These are phyloP conservation scores for Paramecium tetraurelia DNA, from an alignment of 73 alveolate species.

Conservation along the genomic window DNA sequence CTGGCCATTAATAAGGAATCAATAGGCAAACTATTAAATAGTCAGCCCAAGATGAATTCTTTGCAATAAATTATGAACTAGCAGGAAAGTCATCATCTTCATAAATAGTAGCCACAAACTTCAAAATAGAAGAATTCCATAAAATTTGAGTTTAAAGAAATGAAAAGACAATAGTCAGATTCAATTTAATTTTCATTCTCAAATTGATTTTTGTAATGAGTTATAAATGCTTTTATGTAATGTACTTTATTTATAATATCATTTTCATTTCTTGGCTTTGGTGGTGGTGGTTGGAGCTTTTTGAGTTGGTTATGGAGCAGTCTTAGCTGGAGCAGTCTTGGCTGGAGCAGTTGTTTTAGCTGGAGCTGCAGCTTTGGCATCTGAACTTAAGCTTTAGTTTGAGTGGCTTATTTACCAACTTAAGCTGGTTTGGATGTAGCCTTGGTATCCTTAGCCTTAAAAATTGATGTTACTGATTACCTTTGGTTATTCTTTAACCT, in stretches of 20 bases:
- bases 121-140: neutral
- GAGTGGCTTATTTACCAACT: neutral
- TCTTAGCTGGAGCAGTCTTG: neutral
- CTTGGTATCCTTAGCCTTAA: neutral
- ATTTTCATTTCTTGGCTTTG: constrained; percentile 10
- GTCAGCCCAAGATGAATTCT: neutral
- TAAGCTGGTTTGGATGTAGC: neutral
- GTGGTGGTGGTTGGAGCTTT: neutral
- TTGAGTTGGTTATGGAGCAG: neutral
- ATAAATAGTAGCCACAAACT: neutral
- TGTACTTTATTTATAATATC: neutral
- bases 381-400: neutral
- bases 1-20: neutral
- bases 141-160: neutral
- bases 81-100: neutral
- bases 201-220: neutral
- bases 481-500: neutral
- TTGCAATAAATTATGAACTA: neutral
- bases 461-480: neutral
- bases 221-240: neutral
- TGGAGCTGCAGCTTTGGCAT: neutral
- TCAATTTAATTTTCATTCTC: neutral
- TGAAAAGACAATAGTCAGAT: neutral
- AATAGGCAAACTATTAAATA: neutral
- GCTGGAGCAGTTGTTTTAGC: neutral